Evolutionary conservation across 2,329 filamentous ascomycete genomes (phyloP), one percentile per base, ranked within the genome.

Genomic region (Xylariaceae sp.): DNA sequence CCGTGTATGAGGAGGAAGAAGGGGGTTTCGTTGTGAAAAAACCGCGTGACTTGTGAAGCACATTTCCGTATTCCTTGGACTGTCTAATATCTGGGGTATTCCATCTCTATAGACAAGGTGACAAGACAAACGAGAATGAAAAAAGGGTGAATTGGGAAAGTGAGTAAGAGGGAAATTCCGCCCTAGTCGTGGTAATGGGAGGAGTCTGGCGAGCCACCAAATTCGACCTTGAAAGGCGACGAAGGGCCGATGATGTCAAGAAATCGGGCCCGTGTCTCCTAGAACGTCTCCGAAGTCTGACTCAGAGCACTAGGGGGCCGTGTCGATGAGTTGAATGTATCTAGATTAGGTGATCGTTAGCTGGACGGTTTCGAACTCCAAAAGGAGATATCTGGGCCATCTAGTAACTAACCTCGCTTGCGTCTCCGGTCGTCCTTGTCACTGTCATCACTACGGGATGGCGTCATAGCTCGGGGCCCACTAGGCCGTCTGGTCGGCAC

Each of bases 381-480:
- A 35, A 37, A 18, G 2, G 13, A 51, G 35, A 8, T 35, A 11
- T 5, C 53, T 23, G 23, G 23, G 23, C 23, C 23, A 30, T 30
- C 23, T 30, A 30, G 23, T 30, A 30, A 66, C 78, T 69, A 74
- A 86, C 83, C 80, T 79, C 83, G 78, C 75, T 85, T 86, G 48
- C 80, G 76, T 65, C 81, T 75, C 64, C 79, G 75, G 61, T 81
- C 80, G 30, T 77, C 77, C 56, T 73, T 73, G 7, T 74, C 74
- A 17, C 74, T 74, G 59, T 79, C 79, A 48, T 80, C 77, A 51
- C 79, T 72, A 53, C 71, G 72, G 11, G 71, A 83, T 0, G 83
- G 82, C 4, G 82, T 85, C 83, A 86, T 86, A 15, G 82, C 82
- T 63, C 83, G 73, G 11, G 83, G 83, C 18, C 83, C 83, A 56